Conservation (phyloP, 352 stramenopile species). For the Phytophthora quininea region DNA sequence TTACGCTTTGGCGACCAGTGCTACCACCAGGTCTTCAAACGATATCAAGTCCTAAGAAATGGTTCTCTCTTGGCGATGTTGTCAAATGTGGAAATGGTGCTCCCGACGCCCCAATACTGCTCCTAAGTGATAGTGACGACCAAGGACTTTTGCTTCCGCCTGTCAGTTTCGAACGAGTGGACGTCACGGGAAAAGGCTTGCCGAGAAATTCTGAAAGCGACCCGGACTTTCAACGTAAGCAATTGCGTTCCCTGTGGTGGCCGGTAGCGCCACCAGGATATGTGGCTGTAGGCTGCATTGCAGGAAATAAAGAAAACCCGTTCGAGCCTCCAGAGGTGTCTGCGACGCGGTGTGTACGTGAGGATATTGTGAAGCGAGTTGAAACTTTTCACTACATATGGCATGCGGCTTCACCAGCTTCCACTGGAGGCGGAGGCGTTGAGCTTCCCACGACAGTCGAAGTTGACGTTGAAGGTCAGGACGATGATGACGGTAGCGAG, state of each 20-base stretch:
- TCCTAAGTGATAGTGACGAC: slow-evolving; percentile 62
- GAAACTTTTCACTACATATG: slow-evolving; percentile 72
- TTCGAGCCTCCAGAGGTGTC: slow-evolving; percentile 70
- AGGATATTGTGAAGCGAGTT: slow-evolving; percentile 76
- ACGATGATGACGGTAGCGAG: slow-evolving; percentile 18
- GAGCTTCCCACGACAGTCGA: slow-evolving; percentile 43
- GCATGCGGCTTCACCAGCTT: slow-evolving; percentile 38
- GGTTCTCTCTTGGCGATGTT: slow-evolving; percentile 80
- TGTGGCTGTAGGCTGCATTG: slow-evolving; percentile 74
- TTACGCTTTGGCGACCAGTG: slow-evolving; percentile 79
- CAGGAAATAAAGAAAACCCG: slow-evolving; percentile 79
- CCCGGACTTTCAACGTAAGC: slow-evolving; percentile 81
- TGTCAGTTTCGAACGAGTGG: slow-evolving; percentile 79
- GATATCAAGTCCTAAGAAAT: slow-evolving; percentile 34
- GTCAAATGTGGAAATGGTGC: slow-evolving; percentile 65
- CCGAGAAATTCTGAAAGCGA: slow-evolving; percentile 79
- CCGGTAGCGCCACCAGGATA: slow-evolving; percentile 81
- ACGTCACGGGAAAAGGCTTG: slow-evolving; percentile 83
- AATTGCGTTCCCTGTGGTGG: slow-evolving; percentile 85
- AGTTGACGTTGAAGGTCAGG: slow-evolving; percentile 31
- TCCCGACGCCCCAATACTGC: slow-evolving; percentile 59
- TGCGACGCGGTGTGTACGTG: slow-evolving; percentile 67
- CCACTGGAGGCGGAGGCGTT: slow-evolving; percentile 37
- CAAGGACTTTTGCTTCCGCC: slow-evolving; percentile 59
- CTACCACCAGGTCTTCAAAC: slow-evolving; percentile 50